phyloP scores from a whole-genome alignment of 2,329 filamentous ascomycete species.

The Didymella sp. region DNA sequence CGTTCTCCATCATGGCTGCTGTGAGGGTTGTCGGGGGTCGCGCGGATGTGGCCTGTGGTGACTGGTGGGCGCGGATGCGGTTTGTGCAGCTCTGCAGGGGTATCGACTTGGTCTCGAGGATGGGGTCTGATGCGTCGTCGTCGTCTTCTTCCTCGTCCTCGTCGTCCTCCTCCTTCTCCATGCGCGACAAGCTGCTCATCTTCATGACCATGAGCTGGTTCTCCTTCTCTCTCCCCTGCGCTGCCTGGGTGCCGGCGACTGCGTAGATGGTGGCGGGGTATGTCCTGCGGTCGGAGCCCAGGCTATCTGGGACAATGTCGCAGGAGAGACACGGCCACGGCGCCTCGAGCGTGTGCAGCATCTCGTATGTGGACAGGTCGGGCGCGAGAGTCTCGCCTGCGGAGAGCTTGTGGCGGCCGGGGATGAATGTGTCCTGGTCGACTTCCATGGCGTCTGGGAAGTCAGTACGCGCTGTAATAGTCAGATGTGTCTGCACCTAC shows the following conservation, averaged over 20 bases:
- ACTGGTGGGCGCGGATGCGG: slow-evolving; percentile 87
- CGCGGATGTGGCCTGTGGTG: slow-evolving; percentile 72
- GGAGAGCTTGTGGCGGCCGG: slow-evolving; percentile 88
- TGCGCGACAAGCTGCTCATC: slow-evolving; percentile 87
- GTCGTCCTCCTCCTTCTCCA: slow-evolving; percentile 77
- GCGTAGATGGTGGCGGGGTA: slow-evolving; percentile 96
- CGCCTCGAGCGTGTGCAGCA: slow-evolving; percentile 93
- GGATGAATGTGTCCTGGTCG: slow-evolving; percentile 94
- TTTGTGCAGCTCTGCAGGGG: slow-evolving; percentile 89
- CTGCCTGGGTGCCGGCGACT: slow-evolving; percentile 93
- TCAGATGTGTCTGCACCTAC: slow-evolving; percentile 47
- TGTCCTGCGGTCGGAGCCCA: slow-evolving; percentile 88
- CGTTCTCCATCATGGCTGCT: slow-evolving; percentile 90
- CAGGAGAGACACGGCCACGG: slow-evolving; percentile 98
- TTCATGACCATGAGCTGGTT: slow-evolving; percentile 97
- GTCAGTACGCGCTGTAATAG: slow-evolving; percentile 3
- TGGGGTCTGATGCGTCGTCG: slow-evolving; percentile 72
- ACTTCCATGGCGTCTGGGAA: slow-evolving; percentile 80
- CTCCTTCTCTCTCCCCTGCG: slow-evolving; percentile 74
- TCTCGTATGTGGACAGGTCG: slow-evolving; percentile 93
- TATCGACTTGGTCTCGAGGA: slow-evolving; percentile 91
- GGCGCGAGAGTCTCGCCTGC: slow-evolving; percentile 90
- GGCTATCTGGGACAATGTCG: slow-evolving; percentile 83
- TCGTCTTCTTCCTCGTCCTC: slow-evolving; percentile 69
- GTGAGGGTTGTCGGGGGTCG: slow-evolving; percentile 81